These are phyloP conservation scores for Ceratobasidium sp. DNA, from an alignment of 1,284 basidiomycete genomes.

Conservation along the genomic window DNA sequence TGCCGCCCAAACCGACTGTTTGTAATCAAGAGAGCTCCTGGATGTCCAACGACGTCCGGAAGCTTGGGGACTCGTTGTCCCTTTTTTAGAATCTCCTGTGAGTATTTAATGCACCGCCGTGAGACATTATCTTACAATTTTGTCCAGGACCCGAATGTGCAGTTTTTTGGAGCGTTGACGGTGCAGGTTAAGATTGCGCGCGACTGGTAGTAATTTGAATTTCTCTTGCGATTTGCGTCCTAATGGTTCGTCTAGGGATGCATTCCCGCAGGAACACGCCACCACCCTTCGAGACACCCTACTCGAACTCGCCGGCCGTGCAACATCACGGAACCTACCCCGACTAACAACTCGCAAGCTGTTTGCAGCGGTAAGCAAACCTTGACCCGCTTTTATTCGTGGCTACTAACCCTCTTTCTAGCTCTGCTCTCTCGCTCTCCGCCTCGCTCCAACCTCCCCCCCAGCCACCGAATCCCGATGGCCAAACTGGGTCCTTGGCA, in stretches of 20 bases:
- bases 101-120: no score
- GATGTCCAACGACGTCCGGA: conserved; percentile 76
- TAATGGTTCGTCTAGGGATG: conserved; percentile 70
- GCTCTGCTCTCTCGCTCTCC: conserved; percentile 79
- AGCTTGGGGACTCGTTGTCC: conserved; percentile 82
- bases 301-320: conserved; percentile 70
- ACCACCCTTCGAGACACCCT: conserved; percentile 68
- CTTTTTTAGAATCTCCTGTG: conserved; percentile 68
- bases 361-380: conserved; percentile 78
- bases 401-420: conserved; percentile 51
- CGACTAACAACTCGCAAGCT: conserved; percentile 85
- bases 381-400: conserved; percentile 20
- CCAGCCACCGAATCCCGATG: conserved; percentile 61
- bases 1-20: conserved; percentile 36
- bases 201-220: conserved; percentile 71
- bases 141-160: conserved; percentile 73
- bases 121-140: no score
- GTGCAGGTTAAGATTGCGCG: conserved; percentile 90
- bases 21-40: conserved; percentile 61
- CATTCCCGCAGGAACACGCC: conserved; percentile 67
- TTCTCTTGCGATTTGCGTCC: background rate
- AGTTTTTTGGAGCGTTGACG: conserved; percentile 93
- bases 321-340: conserved; percentile 63
- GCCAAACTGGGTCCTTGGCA: conserved; percentile 76
- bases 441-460: conserved; percentile 66